A percentile compares a stretch with the other conserved stretches of the same genome.
Evolutionary conservation across 352 stramenopile species (phyloP).

Genomic region (Aphanomyces invadans): DNA sequence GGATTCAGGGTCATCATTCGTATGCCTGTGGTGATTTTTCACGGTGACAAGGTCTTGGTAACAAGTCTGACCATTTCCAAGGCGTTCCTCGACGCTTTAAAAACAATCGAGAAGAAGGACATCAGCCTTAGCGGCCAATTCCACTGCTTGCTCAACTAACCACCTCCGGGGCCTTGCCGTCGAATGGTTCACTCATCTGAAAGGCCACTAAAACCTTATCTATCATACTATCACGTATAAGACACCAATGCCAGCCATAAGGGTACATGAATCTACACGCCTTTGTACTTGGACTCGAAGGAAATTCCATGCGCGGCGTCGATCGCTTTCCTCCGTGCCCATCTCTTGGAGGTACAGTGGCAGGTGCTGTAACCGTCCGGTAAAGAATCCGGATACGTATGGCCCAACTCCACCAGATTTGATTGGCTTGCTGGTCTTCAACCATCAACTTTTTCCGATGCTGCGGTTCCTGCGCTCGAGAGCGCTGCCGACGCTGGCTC

Average conservation of each 20-base stretch:
- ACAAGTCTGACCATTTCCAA: conserved; percentile 20
- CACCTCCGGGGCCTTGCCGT: background rate
- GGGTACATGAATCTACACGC: too few species aligned
- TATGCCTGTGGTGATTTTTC: conserved; percentile 7
- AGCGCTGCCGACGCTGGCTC: background rate
- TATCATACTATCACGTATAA: too few species aligned
- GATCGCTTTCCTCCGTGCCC: too few species aligned
- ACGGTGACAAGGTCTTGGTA: conserved; percentile 11
- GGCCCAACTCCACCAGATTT: background rate
- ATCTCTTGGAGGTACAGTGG: too few species aligned
- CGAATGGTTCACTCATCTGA: conserved; percentile 4
- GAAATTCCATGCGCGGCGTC: too few species aligned
- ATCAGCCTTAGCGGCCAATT: conserved; percentile 13
- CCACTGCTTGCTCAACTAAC: conserved; percentile 19
- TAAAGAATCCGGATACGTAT: background rate
- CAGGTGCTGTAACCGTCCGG: background rate
- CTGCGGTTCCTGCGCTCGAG: conserved; percentile 7
- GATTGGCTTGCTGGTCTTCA: conserved; percentile 11
- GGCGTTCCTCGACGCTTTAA: conserved; percentile 5
- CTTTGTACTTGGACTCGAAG: too few species aligned
- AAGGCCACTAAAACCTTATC: background rate
- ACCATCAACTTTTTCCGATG: conserved; percentile 11
- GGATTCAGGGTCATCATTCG: background rate
- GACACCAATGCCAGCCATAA: too few species aligned
- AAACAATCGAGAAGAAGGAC: conserved; percentile 3